Evolutionary conservation across 1,284 basidiomycete genomes (phyloP).

Genomic region (Boletus semigastroideus): DNA sequence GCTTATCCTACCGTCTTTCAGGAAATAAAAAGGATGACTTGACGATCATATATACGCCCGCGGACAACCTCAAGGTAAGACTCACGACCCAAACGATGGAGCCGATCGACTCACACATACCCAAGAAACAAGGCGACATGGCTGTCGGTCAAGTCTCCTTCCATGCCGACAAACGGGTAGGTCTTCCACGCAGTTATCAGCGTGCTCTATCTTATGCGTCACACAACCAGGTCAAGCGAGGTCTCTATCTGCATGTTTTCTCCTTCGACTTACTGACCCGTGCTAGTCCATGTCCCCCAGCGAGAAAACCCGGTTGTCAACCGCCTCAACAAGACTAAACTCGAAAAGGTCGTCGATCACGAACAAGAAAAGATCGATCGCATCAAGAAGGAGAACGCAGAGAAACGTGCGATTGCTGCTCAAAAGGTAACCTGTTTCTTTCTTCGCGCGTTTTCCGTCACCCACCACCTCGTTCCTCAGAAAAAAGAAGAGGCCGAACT

Average conservation of each 20-base stretch:
- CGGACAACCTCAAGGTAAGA: constrained; percentile 81
- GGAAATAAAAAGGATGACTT: constrained; percentile 97
- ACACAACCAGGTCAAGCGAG: constrained; percentile 70
- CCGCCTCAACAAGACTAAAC: constrained; percentile 92
- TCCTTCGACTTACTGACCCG: neutral
- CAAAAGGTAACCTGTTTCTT: constrained; percentile 47
- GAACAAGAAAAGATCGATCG: constrained; percentile 86
- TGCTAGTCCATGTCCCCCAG: constrained; percentile 69
- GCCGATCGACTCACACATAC: constrained; percentile 5
- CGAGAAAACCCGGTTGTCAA: constrained; percentile 93
- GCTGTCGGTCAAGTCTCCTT: constrained; percentile 95
- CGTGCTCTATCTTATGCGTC: neutral
- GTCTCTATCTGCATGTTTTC: constrained; percentile 38
- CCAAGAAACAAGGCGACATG: constrained; percentile 94
- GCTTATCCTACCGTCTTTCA: constrained; percentile 31
- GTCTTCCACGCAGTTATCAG: constrained; percentile 13
- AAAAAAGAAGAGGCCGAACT: constrained; percentile 73
- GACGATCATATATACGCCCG: constrained; percentile 93
- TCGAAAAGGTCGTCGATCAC: constrained; percentile 84
- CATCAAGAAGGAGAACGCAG: constrained; percentile 71
- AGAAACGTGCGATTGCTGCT: constrained; percentile 63
- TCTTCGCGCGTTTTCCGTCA: neutral
- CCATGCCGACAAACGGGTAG: constrained; percentile 82
- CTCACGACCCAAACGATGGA: neutral
- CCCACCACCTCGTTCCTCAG: constrained; percentile 36